These are phyloP conservation scores for Tetraselmis striata DNA, from an alignment of 139 green algal genomes.

Conservation along the genomic window DNA sequence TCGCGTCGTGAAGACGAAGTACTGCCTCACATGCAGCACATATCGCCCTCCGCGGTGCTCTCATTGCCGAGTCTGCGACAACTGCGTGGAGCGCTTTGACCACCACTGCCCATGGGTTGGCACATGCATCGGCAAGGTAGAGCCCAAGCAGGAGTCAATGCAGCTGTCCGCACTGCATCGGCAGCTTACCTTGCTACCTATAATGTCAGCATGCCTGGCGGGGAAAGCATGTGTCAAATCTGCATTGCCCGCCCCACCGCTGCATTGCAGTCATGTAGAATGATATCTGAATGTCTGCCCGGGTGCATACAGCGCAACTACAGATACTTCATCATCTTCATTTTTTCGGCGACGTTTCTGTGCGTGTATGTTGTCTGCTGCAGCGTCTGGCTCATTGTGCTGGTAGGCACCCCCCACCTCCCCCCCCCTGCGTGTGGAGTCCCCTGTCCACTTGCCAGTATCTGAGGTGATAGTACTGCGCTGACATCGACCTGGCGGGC, in stretches of 20 bases:
- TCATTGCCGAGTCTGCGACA: slow-evolving; percentile 7
- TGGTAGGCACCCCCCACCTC: not conserved
- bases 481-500: too few species aligned
- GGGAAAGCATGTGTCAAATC: too few species aligned
- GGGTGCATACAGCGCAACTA: slow-evolving; percentile 99
- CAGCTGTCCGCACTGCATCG: slow-evolving; percentile 24
- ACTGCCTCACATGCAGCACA: not conserved
- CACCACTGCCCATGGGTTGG: slow-evolving; percentile 22
- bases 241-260: not conserved
- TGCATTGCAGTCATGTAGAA: too few species aligned
- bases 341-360: slow-evolving; percentile 75
- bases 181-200: not conserved
- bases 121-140: slow-evolving; percentile 11
- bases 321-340: slow-evolving; percentile 90
- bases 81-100: slow-evolving; percentile 18
- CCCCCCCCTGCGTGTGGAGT: not conserved
- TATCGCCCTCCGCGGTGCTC: not conserved
- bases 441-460: too few species aligned
- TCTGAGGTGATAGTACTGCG: too few species aligned
- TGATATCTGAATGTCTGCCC: too few species aligned
- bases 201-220: too few species aligned
- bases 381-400: not conserved
- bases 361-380: slow-evolving; percentile 73
- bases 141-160: too few species aligned
- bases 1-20: not conserved